Percentiles rank a stretch among this genome's conserved stretches.
These are phyloP conservation scores for Zygotorulaspora danielsina DNA, from an alignment of 805 yeast species.

Conservation along the genomic window DNA sequence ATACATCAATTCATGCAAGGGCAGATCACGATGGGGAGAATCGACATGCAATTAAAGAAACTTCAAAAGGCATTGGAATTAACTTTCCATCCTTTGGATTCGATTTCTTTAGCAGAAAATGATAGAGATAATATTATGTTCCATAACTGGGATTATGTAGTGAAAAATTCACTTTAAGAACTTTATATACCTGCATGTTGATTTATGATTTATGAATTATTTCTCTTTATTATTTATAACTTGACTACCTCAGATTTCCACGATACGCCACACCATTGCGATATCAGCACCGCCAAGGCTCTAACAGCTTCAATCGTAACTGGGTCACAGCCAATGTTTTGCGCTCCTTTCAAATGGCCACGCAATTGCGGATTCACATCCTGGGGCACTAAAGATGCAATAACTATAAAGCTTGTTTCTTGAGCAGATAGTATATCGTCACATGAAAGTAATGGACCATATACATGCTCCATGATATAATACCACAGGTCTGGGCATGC, in stretches of 20 bases:
- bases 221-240: constrained; percentile 17
- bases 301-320: constrained; percentile 62
- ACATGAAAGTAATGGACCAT: constrained; percentile 71
- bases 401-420: constrained; percentile 73
- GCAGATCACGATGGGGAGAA: not conserved
- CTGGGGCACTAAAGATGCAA: constrained; percentile 81
- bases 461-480: constrained; percentile 66
- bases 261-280: constrained; percentile 68
- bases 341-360: constrained; percentile 85
- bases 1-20: not conserved
- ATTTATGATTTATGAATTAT: too few relatives aligned
- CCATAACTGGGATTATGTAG: too few relatives aligned
- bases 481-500: constrained; percentile 87
- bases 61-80: constrained; percentile 11
- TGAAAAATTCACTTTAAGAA: too few relatives aligned
- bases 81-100: constrained; percentile 23
- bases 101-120: constrained; percentile 26
- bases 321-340: constrained; percentile 66
- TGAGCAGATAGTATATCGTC: constrained; percentile 55
- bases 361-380: constrained; percentile 90
- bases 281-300: constrained; percentile 55
- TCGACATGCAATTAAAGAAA: constrained; percentile 3
- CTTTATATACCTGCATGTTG: too few relatives aligned
- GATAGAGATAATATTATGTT: constrained; percentile 1
- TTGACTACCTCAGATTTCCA: constrained; percentile 45